Evolutionary conservation across 2,329 filamentous ascomycete species (phyloP), one percentile per base, ranked within the genome.

Genomic region (Lasiodiplodia gonubiensis): DNA sequence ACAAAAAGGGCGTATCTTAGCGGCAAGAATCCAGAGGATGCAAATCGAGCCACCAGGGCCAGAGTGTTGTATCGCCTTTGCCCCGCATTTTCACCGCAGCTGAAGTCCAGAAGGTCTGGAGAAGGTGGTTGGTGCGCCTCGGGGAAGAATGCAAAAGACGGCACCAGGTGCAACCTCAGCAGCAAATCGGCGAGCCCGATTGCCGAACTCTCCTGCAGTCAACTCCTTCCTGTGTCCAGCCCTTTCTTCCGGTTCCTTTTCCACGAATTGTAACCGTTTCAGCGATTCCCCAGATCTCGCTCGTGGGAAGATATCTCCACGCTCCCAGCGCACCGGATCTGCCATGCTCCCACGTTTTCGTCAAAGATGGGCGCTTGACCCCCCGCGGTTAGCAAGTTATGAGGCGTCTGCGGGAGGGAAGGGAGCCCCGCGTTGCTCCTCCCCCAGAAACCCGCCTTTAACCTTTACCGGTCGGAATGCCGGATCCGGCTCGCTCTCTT

Each of bases 1-100:
- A 55, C n/a, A 46, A 8, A 30, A 16, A 37, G 21, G n/a, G n/a
- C 30, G 6, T 37, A 7, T 59, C 30, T 21, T 8, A 39, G 33
- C 53, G n/a, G 33, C n/a, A 18, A n/a, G n/a, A 42, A 12, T 27
- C 35, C 35, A 18, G 18, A 30, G 25, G 39, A 14, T 3, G 57
- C 21, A 35, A 1, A 30, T 61, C 16, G 39, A 49, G 57, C 57
- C 57, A 18, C 18, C 42, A 35, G 55, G 55, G 39, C 21, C 6
- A n/a, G 14, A 27, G n/a, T 23, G n/a, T 18, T 23, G 16, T n/a
- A 18, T 7, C 0, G 12, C 33, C 18, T n/a, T 11, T 33, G 3
- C 57, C 55, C 39, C 23, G 57, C 39, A 11, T 42, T 16, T 18
- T 49, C 57, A 61, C 42, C 49, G 39, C 57, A 61, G 18, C 37